Evolutionary conservation across 139 green algal genomes (phyloP), one percentile per base, ranked within the genome.

Genomic region (Asterochloris erici): DNA sequence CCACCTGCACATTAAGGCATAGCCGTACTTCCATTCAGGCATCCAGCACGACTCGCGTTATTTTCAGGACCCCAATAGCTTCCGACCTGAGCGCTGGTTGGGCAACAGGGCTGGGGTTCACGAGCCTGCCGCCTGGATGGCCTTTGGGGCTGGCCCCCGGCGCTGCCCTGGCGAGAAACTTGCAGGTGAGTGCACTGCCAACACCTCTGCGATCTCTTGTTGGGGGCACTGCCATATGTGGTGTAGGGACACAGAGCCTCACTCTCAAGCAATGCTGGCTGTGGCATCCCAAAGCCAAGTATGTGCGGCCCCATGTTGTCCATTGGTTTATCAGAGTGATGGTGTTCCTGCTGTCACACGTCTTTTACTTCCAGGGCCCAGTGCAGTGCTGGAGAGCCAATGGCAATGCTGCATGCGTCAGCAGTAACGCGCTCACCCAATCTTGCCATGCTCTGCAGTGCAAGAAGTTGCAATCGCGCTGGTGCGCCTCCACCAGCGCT

Each of bases 141-240:
- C 85, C n/a, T 89, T 89, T 81, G 85, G 85, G 0, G 28, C 82
- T 26, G 85, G 85, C 13, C 82, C 85, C 26, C 80, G 85, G 62
- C 84, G 78, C 71, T 89, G 85, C 78, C 88, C 88, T 27, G 85
- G 85, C 71, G 81, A 38, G n/a, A 85, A 81, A 23, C 85, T 87
- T 28, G 85, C 85, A 82, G 14, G 77, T 82, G 38, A 73, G 77
- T 54, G 23, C 12, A 38, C 23, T 54, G 38, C 38, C 38, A 54
- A 54, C 12, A 13, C 15, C 16, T 23, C 9, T 24, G 9, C 6
- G 13, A n/a, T 12, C 27, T 15, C 70, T 54, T 21, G 70, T 47
- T 68, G 74, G 47, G 38, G 29, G 14, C 28, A 12, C 54, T 12
- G 26, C 54, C 23, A 54, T 4, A 23, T 60, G 76, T 62, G 68